Conservation (phyloP, 2,329 filamentous ascomycete genomes). For the Raffaelea deltoideospora region DNA sequence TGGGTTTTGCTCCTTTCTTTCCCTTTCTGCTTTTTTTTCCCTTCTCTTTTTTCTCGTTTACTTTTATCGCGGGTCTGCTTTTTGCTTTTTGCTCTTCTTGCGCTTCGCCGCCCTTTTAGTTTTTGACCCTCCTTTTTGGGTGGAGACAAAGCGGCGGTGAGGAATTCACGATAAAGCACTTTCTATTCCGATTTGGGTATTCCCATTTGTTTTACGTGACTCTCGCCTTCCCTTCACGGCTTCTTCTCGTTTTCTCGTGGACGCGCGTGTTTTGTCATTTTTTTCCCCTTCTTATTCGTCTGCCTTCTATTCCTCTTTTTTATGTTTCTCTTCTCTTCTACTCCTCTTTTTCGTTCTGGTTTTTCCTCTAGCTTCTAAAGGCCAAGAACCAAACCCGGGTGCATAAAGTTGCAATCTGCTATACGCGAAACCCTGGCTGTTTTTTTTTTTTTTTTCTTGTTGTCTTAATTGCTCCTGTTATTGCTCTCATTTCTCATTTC, state of each 20-base stretch:
- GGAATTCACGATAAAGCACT: neutral
- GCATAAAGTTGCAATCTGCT: too few species aligned
- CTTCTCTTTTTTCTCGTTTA: slow-evolving; percentile 1
- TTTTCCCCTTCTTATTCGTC: neutral
- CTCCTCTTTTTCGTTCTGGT: neutral
- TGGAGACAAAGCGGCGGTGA: slow-evolving; percentile 3
- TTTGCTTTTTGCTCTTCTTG: neutral
- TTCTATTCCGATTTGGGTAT: too few species aligned
- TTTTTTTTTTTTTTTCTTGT: neutral
- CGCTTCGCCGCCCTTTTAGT: neutral
- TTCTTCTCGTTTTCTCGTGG: too few species aligned
- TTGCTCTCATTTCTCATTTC: slow-evolving; percentile 1
- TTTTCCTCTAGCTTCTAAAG: neutral
- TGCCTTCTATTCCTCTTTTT: neutral
- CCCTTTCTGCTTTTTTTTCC: neutral
- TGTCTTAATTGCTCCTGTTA: neutral
- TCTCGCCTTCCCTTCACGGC: too few species aligned
- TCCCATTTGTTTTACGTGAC: too few species aligned
- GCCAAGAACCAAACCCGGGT: too few species aligned
- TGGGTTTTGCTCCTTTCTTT: slow-evolving; percentile 25
- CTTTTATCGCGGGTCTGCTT: neutral
- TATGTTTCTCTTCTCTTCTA: neutral
- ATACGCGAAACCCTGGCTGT: neutral
- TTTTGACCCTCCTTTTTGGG: neutral
- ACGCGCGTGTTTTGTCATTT: neutral